Conservation (phyloP, 352 stramenopile genomes). For the Globisporangium orthogonon region DNA sequence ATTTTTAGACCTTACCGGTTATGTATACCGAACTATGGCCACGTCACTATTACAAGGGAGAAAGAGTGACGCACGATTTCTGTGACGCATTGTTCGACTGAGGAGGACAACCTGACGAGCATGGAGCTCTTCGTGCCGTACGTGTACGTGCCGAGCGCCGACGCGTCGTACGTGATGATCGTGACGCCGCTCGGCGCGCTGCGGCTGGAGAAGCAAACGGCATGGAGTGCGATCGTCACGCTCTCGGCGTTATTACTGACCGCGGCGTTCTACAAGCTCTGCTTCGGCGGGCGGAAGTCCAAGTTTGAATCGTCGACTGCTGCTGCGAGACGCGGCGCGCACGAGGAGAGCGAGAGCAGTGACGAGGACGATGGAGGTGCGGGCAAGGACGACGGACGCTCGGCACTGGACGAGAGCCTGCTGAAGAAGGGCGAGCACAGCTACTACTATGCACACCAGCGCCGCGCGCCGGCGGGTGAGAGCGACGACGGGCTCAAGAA, state of each 20-base stretch:
- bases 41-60: no score
- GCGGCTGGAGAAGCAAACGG: slow-evolving; percentile 43
- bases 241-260: slow-evolving; percentile 30
- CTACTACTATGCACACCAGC: slow-evolving; percentile 81
- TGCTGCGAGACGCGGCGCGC: slow-evolving; percentile 7
- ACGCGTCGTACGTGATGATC: slow-evolving; percentile 53
- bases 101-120: not conserved
- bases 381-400: slow-evolving; percentile 20
- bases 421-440: slow-evolving; percentile 69
- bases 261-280: slow-evolving; percentile 18
- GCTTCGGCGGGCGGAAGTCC: slow-evolving; percentile 5
- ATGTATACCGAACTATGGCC: no score
- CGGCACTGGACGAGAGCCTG: slow-evolving; percentile 54
- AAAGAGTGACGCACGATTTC: no score
- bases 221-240: slow-evolving; percentile 32
- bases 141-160: slow-evolving; percentile 54
- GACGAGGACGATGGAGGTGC: slow-evolving; percentile 10
- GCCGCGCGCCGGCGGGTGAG: slow-evolving; percentile 18
- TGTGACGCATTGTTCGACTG: no score
- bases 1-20: no score
- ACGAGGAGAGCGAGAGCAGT: not conserved
- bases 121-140: slow-evolving; percentile 59
- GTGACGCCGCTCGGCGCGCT: slow-evolving; percentile 67
- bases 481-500: slow-evolving; percentile 28
- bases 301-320: slow-evolving; percentile 4